Conservation (phyloP, 805 yeast species). For the Lachancea quebecensis region DNA sequence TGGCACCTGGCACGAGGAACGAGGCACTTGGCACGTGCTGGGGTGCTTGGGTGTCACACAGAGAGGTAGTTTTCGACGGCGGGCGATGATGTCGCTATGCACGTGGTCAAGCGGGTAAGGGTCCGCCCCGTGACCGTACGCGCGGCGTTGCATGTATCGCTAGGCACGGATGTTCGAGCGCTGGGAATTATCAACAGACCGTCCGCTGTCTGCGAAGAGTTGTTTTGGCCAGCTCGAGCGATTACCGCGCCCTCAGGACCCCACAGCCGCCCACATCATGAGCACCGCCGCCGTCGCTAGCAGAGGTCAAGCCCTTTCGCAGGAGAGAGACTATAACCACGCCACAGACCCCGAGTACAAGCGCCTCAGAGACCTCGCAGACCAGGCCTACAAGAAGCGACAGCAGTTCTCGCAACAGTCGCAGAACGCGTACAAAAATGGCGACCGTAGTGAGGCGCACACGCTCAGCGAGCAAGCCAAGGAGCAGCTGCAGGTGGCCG, state of each 20-base stretch:
- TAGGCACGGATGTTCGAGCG: too few relatives aligned
- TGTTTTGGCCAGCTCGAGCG: too few relatives aligned
- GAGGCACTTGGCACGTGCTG: too few relatives aligned
- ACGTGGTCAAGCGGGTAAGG: too few relatives aligned
- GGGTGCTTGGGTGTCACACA: too few relatives aligned
- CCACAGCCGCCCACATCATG: neutral
- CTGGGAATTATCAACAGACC: too few relatives aligned
- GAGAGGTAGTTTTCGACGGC: too few relatives aligned
- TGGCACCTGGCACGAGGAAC: too few relatives aligned
- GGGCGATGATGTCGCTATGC: too few relatives aligned
- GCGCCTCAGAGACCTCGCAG: conserved; percentile 59
- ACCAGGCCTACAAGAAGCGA: conserved; percentile 52
- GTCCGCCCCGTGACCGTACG: too few relatives aligned
- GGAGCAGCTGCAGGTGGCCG: conserved; percentile 52
- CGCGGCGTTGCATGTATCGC: too few relatives aligned
- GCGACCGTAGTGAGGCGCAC: conserved; percentile 69
- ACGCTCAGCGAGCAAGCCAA: conserved; percentile 66
- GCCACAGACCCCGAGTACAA: conserved; percentile 61
- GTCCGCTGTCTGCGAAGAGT: too few relatives aligned
- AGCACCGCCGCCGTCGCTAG: conserved; percentile 10
- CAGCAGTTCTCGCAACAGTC: conserved; percentile 55
- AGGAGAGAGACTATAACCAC: conserved; percentile 57
- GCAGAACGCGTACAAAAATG: conserved; percentile 67
- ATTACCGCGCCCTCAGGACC: neutral
- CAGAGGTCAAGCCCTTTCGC: conserved; percentile 12